Evolutionary conservation across 176 grass and related monocot genomes (phyloP).

Genomic region (Olyra latifolia): DNA sequence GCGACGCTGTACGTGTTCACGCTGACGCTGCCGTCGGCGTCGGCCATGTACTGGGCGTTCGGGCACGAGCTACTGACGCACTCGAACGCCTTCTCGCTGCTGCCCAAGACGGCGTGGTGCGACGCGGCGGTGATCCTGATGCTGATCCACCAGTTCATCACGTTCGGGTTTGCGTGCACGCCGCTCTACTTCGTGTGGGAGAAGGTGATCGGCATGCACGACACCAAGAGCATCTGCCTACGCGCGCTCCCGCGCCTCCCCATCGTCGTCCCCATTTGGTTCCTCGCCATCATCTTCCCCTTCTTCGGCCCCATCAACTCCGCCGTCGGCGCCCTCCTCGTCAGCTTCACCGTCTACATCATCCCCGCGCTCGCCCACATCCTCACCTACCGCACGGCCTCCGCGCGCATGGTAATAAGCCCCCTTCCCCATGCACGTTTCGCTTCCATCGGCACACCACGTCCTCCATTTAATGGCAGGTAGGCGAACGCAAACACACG

Average conservation of each 20-base stretch:
- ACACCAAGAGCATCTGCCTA: conserved; percentile 65
- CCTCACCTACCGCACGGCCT: conserved; percentile 59
- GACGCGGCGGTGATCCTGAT: conserved; percentile 73
- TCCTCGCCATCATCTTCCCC: conserved; percentile 85
- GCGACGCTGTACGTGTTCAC: conserved; percentile 88
- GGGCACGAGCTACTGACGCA: conserved; percentile 69
- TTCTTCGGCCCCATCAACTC: conserved; percentile 94
- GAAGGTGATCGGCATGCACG: conserved; percentile 75
- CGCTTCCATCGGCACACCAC: neutral
- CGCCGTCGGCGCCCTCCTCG: conserved; percentile 70
- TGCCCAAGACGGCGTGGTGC: conserved; percentile 58
- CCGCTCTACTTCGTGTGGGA: conserved; percentile 96
- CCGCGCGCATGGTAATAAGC: conserved; percentile 57
- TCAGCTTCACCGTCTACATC: conserved; percentile 92
- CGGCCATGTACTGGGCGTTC: conserved; percentile 79
- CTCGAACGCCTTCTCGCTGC: conserved; percentile 80
- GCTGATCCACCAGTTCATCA: conserved; percentile 94
- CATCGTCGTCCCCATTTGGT: conserved; percentile 81
- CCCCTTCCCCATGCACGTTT: no score
- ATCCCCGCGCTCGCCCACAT: conserved; percentile 68
- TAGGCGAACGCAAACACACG: neutral
- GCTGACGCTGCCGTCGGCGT: conserved; percentile 72
- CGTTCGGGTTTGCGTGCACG: conserved; percentile 81
- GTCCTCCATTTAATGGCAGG: neutral
- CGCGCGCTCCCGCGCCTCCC: conserved; percentile 57